Base-by-base conservation (phyloP, 495 filamentous ascomycete species). In the Cercophora scortea region DNA sequence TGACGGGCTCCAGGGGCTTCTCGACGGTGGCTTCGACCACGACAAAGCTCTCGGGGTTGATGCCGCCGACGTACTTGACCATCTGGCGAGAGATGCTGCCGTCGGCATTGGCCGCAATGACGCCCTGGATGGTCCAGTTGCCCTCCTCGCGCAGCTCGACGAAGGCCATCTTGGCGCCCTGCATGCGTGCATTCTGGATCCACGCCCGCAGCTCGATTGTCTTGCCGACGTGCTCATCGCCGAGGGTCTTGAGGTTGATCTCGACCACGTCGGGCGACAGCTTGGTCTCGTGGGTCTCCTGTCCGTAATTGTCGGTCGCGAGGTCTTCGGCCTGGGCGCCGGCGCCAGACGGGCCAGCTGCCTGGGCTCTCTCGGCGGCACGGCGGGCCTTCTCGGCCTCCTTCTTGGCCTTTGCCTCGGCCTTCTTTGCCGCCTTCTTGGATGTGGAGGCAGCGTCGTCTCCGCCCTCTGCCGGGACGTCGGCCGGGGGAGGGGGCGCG, bases 91-190 rank as follows among this genome's bases (percentile, higher is more conserved):
- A 80, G 36, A 88, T 70, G 73, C 78, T 39, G 74, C 73, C 55
- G 67, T 67, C 78, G 52, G 73, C 60, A 40, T 63, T 77, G 18
- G 83, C 80, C 49, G 83, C 74, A 59, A 88, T 76, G 18, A 80
- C 62, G 48, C 82, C 90, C 74, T 96, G 53, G 42, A 55, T 55
- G 42, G 41, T 51, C 49, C 51, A 49, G 62, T 83, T 80, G 45
- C 83, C 82, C 63, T 88, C 84, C 73, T 95, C 85, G 51, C 90
- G 78, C 50, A 97, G 79, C 68, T 93, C 88, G 62, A 96, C 78
- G 72, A 97, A 96, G 50, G 82, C 86, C 75, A 96, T 83, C 71
- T 96, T 94, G 54, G 89, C 86, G 58, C 89, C 88, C 73, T 96
- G 88, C 54, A 87, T 84, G 56, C 92, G 78, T 17, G 87, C 73